phyloP scores from a whole-genome alignment of 108 stramenopile species.

The Pelagomonas calceolata region DNA sequence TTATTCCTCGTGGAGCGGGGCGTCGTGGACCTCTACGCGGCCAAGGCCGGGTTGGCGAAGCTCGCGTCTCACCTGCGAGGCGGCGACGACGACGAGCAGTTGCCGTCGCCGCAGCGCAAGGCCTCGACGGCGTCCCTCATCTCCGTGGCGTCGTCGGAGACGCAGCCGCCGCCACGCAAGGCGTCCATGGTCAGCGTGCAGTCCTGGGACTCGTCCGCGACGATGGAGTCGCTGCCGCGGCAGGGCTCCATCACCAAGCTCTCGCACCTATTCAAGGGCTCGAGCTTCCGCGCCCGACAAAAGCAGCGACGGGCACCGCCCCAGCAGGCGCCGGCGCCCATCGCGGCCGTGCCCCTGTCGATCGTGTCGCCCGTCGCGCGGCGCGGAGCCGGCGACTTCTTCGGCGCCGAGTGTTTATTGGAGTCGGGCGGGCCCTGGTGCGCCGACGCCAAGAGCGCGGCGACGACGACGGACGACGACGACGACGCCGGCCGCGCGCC shows the following conservation, averaged over 20 bases:
- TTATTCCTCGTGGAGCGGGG: conserved; percentile 44
- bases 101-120: no score
- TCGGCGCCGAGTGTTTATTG: conserved; percentile 1
- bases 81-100: not conserved
- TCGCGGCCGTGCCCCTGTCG: not conserved
- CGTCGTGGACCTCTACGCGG: conserved; percentile 20
- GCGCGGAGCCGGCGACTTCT: not conserved
- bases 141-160: no score
- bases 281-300: no score
- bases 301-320: no score
- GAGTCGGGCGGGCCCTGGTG: not conserved
- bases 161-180: no score
- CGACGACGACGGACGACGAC: no score
- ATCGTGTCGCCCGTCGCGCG: not conserved
- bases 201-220: no score
- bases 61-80: not conserved
- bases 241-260: no score
- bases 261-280: no score
- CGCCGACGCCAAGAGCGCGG: not conserved
- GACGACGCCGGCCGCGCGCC: not conserved
- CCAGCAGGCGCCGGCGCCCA: not conserved
- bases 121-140: no score
- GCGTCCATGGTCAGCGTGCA: no score
- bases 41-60: not conserved
- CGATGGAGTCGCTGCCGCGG: no score